Base-by-base conservation (phyloP, 768 basidiomycete genomes). In the Hydnum rufescens region DNA sequence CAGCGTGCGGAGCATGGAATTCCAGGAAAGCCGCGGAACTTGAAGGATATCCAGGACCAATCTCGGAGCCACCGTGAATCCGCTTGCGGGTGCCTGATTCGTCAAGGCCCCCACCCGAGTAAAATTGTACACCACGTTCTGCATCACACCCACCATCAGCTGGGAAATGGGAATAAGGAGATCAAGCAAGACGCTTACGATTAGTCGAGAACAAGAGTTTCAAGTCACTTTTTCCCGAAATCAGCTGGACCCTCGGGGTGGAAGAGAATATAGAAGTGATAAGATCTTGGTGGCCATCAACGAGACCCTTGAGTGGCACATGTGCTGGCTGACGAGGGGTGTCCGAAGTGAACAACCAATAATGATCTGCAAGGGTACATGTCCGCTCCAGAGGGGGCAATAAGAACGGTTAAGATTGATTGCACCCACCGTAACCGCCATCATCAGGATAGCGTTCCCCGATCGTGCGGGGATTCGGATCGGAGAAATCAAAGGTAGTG, bases 111-210 rank as follows among this genome's bases (percentile, higher is more conserved):
- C 72, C 74, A 60, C 78, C 76, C 2, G 79, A 72, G 61, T 84
- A 84, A 58, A 82, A 77, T 73, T 83, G 82, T 32, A 81, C 71
- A 8, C 82, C 82, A 5, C 71, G 73, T 63, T 86, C 82, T 84
- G 55, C 16, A 25, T 28, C 26, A 18, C 22, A 26, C 6, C 30
- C 22, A 26, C 18, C n/a, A n/a, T 48, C 46, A 42, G 4, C 51
- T 26, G n/a, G n/a, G n/a, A 54, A 8, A 50, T 22, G 13, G 31
- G 32, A 8, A 23, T 8, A 23, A 50, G 49, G 13, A 23, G 34
- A 8, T 19, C 34, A 50, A 30, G 19, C 5, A 8, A 18, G 5
- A 18, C 28, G 70, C 80, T 55, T 57, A 83, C 81, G 81, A 63
- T 85, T 84, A 5, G 77, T 74, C 56, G 76, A 71, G 60, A 84